Conservation (phyloP, 306 rosid genomes). For the Castanopsis chinensis region DNA sequence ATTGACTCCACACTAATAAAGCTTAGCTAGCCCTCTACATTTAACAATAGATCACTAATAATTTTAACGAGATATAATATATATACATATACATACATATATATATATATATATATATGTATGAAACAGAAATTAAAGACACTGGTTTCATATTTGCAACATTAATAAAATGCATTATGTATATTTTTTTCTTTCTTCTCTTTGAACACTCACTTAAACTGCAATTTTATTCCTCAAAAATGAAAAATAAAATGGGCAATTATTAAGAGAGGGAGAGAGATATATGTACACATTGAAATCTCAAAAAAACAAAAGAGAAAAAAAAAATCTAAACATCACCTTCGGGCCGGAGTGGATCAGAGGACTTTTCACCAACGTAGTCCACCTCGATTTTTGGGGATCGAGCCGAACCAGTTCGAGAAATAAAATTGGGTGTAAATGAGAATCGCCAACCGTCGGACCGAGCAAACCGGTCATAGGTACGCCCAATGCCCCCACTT, state of each 20-base stretch:
- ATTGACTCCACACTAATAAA: too few relatives aligned
- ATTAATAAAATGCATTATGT: too few relatives aligned
- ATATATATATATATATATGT: too few relatives aligned
- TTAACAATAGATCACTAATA: too few relatives aligned
- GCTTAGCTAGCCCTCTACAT: too few relatives aligned
- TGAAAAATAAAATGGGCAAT: background rate
- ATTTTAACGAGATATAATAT: too few relatives aligned
- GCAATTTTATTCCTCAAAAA: too few relatives aligned
- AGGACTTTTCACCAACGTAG: constrained; percentile 46
- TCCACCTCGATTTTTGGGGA: constrained; percentile 8
- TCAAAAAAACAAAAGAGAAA: background rate
- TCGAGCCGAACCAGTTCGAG: constrained; percentile 27
- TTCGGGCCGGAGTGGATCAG: constrained; percentile 32
- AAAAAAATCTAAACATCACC: constrained; percentile 1
- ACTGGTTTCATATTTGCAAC: too few relatives aligned
- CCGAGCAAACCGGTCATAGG: constrained; percentile 24
- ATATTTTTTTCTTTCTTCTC: too few relatives aligned
- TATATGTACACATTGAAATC: background rate
- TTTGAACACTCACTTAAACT: too few relatives aligned
- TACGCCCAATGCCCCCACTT: constrained; percentile 35
- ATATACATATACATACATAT: too few relatives aligned
- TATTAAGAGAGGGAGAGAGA: background rate
- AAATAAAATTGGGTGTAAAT: constrained; percentile 34
- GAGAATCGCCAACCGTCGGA: constrained; percentile 38
- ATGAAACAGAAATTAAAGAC: too few relatives aligned